phyloP scores from a whole-genome alignment of 495 filamentous ascomycete genomes.

The Endocarpon pusillum region DNA sequence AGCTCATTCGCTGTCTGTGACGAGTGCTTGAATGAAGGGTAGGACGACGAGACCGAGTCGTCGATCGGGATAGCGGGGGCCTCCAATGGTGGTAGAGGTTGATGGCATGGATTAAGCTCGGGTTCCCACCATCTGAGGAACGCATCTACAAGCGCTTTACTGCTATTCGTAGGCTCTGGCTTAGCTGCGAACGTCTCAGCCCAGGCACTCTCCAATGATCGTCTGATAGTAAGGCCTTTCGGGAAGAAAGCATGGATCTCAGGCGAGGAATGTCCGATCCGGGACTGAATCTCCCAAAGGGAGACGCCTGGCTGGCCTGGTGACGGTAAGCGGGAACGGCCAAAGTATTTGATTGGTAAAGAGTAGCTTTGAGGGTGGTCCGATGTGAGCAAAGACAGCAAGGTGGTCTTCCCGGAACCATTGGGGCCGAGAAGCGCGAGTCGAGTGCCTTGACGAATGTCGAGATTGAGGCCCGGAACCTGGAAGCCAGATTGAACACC shows the following conservation, averaged over 20 bases:
- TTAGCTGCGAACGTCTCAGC: slow-evolving; percentile 66
- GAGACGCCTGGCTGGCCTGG: slow-evolving; percentile 58
- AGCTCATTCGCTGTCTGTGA: slow-evolving; percentile 1
- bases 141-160: slow-evolving; percentile 40
- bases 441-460: slow-evolving; percentile 55
- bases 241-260: slow-evolving; percentile 93
- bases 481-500: slow-evolving; percentile 24
- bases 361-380: slow-evolving; percentile 93
- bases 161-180: slow-evolving; percentile 40
- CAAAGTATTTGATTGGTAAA: slow-evolving; percentile 70
- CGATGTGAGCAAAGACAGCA: slow-evolving; percentile 80
- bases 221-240: slow-evolving; percentile 52
- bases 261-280: slow-evolving; percentile 81
- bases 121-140: slow-evolving; percentile 54
- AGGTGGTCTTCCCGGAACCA: slow-evolving; percentile 68
- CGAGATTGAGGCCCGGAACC: background rate
- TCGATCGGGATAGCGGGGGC: too few relatives aligned
- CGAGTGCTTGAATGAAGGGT: slow-evolving; percentile 2
- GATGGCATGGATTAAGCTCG: slow-evolving; percentile 43
- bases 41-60: slow-evolving; percentile 5
- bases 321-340: slow-evolving; percentile 59
- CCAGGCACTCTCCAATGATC: slow-evolving; percentile 69
- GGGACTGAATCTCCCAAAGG: slow-evolving; percentile 77
- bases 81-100: too few relatives aligned
- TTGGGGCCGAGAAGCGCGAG: slow-evolving; percentile 91